Conservation (phyloP, 2,329 filamentous ascomycete genomes). For the Sporothrix phasma region DNA sequence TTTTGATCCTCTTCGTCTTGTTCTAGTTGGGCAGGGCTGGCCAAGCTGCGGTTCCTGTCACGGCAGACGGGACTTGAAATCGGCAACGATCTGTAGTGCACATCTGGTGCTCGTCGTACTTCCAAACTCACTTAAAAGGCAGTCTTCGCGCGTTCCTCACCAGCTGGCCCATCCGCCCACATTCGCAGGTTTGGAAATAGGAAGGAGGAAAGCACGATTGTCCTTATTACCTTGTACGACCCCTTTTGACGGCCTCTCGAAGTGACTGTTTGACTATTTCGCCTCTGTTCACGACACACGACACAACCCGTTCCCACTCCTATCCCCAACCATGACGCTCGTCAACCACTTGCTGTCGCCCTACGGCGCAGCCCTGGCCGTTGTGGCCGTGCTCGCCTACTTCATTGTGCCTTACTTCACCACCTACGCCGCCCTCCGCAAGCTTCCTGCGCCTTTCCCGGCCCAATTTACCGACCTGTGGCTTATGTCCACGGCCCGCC, state of each 20-base stretch:
- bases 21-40: not conserved
- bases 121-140: not conserved
- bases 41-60: not conserved
- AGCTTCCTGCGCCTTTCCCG: slow-evolving; percentile 53
- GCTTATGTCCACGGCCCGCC: slow-evolving; percentile 58
- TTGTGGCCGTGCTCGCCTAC: slow-evolving; percentile 40
- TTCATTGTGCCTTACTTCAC: slow-evolving; percentile 52
- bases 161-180: no score
- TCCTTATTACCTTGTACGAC: not conserved
- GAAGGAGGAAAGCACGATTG: not conserved
- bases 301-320: not conserved
- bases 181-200: no score
- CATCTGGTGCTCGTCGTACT: not conserved
- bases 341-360: slow-evolving; percentile 29
- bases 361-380: slow-evolving; percentile 36
- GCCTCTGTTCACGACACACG: not conserved
- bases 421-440: slow-evolving; percentile 40
- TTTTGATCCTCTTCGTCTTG: no score
- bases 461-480: slow-evolving; percentile 67
- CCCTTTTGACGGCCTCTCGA: not conserved
- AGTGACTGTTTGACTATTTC: not conserved
- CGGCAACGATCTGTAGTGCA: not conserved
- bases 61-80: not conserved
- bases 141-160: not conserved
- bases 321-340: slow-evolving; percentile 10